Conservation (phyloP, 495 filamentous ascomycete genomes). For the Penicillium canescens region DNA sequence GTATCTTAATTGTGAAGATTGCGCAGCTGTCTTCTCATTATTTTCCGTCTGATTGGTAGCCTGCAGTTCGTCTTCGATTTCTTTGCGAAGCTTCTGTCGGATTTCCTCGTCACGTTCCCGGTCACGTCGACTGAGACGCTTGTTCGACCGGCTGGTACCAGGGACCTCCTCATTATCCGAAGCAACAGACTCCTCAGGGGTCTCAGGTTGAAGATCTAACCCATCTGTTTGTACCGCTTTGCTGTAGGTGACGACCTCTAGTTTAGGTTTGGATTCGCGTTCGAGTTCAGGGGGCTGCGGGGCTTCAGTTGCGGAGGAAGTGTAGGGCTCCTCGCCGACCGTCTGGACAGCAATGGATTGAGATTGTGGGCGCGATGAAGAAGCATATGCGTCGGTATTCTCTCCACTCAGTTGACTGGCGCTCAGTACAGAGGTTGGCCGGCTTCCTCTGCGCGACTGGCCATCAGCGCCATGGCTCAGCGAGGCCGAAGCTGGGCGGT, state of each 20-base stretch:
- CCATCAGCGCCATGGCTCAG: conserved; percentile 62
- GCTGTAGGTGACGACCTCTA: conserved; percentile 88
- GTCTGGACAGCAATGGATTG: conserved; percentile 64
- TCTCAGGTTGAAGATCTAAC: conserved; percentile 25
- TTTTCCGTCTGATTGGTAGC: conserved; percentile 58
- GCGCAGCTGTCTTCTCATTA: conserved; percentile 46
- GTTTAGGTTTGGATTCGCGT: conserved; percentile 70
- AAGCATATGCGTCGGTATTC: conserved; percentile 53
- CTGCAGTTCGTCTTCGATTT: conserved; percentile 90
- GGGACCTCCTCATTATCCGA: conserved; percentile 67
- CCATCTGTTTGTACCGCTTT: conserved; percentile 87
- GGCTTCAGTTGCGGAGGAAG: conserved; percentile 70
- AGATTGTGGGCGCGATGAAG: conserved; percentile 38
- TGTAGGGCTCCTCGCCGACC: conserved; percentile 65
- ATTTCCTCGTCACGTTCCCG: conserved; percentile 85
- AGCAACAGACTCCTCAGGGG: conserved; percentile 58
- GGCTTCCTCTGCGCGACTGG: conserved; percentile 70
- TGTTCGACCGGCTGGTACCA: conserved; percentile 45
- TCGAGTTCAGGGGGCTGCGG: conserved; percentile 70
- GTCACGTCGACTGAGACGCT: conserved; percentile 72
- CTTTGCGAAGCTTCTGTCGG: conserved; percentile 75
- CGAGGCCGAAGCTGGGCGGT: conserved; percentile 72
- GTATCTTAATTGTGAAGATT: conserved; percentile 57
- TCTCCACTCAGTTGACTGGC: conserved; percentile 71
- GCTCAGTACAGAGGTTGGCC: conserved; percentile 83